These are phyloP conservation scores for Eragrostis curvula DNA, from an alignment of 176 grass and related monocot genomes.

Conservation along the genomic window DNA sequence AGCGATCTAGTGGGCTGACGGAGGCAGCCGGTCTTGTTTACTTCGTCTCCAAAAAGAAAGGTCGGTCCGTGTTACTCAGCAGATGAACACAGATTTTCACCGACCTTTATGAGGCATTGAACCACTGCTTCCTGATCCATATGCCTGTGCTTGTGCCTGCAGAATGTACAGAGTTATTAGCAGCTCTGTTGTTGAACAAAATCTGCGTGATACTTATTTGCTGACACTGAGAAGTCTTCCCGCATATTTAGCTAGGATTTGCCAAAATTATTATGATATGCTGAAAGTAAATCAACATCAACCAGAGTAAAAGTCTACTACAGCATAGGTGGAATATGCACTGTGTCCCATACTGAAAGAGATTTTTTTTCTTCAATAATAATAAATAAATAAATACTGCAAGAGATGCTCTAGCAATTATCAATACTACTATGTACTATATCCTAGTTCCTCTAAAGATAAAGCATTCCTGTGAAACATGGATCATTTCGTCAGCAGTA, in stretches of 20 bases:
- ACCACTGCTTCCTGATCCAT: neutral
- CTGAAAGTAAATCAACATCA: neutral
- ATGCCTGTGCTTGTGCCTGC: conserved; percentile 19
- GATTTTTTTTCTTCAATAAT: neutral
- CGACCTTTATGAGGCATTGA: neutral
- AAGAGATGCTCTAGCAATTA: neutral
- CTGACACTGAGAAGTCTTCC: too few species aligned
- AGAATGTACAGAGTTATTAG: neutral
- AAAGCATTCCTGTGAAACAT: neutral
- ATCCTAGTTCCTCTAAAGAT: neutral
- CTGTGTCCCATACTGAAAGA: neutral
- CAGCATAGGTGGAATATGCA: neutral
- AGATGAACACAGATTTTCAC: conserved; percentile 12
- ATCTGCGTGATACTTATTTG: neutral
- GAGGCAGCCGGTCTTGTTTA: conserved; percentile 1
- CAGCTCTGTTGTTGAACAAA: conserved; percentile 19
- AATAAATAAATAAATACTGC: too few species aligned
- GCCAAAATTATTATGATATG: neutral
- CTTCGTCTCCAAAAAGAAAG: neutral
- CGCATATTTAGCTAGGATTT: neutral
- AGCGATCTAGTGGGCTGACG: neutral
- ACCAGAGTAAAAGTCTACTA: neutral
- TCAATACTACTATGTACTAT: neutral
- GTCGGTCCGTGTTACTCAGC: neutral
- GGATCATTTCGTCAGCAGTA: neutral